Percentiles rank a stretch among this genome's conserved stretches.
phyloP scores from a whole-genome alignment of 306 rosid species.

The Arachis hypogaea region DNA sequence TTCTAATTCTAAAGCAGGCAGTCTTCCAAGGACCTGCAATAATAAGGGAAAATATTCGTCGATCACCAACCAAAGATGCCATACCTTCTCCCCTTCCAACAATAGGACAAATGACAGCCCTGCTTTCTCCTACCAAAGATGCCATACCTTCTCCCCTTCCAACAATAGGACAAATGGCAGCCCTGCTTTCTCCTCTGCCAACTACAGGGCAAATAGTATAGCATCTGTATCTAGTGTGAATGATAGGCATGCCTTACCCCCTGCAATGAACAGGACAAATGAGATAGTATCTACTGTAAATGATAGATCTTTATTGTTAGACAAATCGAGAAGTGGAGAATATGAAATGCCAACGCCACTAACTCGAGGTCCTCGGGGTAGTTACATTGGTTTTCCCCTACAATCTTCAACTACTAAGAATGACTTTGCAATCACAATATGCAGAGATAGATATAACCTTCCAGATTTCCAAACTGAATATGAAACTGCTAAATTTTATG shows the following conservation, averaged over 20 bases:
- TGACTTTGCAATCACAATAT: constrained; percentile 41
- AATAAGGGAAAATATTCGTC: constrained; percentile 50
- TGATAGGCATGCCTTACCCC: constrained; percentile 31
- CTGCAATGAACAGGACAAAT: constrained; percentile 40
- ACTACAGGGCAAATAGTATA: constrained; percentile 49
- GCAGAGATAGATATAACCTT: constrained; percentile 64
- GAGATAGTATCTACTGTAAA: constrained; percentile 3
- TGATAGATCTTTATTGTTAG: constrained; percentile 40
- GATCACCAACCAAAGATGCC: constrained; percentile 44
- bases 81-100: constrained; percentile 38
- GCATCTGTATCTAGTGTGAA: constrained; percentile 45
- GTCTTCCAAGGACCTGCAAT: constrained; percentile 49
- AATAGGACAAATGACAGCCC: constrained; percentile 26
- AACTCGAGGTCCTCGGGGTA: constrained; percentile 75
- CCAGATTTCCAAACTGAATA: constrained; percentile 61
- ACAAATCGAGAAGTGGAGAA: constrained; percentile 50
- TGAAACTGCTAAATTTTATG: constrained; percentile 67
- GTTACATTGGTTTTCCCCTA: constrained; percentile 40
- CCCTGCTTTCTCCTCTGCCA: constrained; percentile 19
- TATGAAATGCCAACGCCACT: constrained; percentile 54
- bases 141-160: constrained; percentile 37
- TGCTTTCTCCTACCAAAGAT: constrained; percentile 39
- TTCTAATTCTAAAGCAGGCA: constrained; percentile 48
- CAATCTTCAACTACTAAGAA: constrained; percentile 50
- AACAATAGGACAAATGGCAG: constrained; percentile 33